Base-by-base conservation (phyloP, 768 basidiomycete species). In the Floccularia luteovirens region DNA sequence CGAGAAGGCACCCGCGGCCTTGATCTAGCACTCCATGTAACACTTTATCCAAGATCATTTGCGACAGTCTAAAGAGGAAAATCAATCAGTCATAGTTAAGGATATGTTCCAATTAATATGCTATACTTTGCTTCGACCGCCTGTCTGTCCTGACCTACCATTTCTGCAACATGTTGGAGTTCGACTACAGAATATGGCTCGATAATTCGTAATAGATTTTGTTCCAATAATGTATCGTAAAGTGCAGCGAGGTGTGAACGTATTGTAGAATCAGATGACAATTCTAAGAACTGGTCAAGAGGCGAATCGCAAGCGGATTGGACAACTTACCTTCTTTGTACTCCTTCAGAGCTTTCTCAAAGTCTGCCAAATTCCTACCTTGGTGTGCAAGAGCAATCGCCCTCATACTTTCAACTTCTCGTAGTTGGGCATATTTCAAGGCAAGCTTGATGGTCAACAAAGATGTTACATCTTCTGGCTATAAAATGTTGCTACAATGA, bases 21-120 rank as follows among this genome's bases (percentile, higher is more conserved):
- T 98, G 94, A 57, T 98, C 94, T n/a, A 99, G 71, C 1, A 99
- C 92, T 4, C 94, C 94, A 46, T 90, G 77, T 47, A 98, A 76
- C 1, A 93, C 79, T 50, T 93, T 93, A 63, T 97, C 94, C 25
- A 97, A 67, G 46, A 98, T 99, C 94, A 99, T 98, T 57, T 99
- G 94, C 22, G 88, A 91, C 20, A 98, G 64, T 57, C 93, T 94
- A 23, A n/a, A n/a, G n/a, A n/a, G n/a, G 14, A 4, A 16, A 31
- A 17, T 34, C 32, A 6, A 34, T 5, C 19, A 22, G 14, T 24
- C 2, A n/a, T n/a, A 25, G 23, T 7, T 25, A 36, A n/a, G 11
- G 19, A 42, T 39, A 10, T 19, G 17, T 17, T 10, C 22, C 36
- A 28, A 32, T 16, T 10, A 35, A 42, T 36, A 36, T 17, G 14